Evolutionary conservation across 1,139 yeast genomes (phyloP).

Genomic region (Spathaspora jeffriesii): DNA sequence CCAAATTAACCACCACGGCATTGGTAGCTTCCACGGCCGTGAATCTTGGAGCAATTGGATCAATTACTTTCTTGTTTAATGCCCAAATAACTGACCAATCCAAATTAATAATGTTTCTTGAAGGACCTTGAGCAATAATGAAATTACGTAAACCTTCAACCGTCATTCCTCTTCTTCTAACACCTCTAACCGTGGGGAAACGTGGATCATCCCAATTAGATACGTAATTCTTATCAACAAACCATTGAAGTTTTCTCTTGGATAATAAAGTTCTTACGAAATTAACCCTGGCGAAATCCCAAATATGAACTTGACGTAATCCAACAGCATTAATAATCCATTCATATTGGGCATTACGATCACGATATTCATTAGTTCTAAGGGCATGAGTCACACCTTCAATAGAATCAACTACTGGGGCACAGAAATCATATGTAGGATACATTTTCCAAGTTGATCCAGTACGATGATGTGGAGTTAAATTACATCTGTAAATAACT

Average conservation of each 20-base stretch:
- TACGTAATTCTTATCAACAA: slow-evolving; percentile 87
- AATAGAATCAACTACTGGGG: slow-evolving; percentile 88
- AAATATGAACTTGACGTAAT: slow-evolving; percentile 88
- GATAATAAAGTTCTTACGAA: slow-evolving; percentile 92
- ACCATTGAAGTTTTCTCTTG: slow-evolving; percentile 98
- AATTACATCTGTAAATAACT: slow-evolving; percentile 92
- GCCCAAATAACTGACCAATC: slow-evolving; percentile 99
- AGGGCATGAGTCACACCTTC: slow-evolving; percentile 98
- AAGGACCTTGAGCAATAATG: slow-evolving; percentile 94
- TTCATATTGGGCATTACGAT: slow-evolving; percentile 95
- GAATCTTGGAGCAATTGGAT: slow-evolving; percentile 95
- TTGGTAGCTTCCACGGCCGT: slow-evolving; percentile 69
- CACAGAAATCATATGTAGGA: slow-evolving; percentile 98
- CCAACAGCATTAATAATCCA: slow-evolving; percentile 86
- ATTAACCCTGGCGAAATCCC: slow-evolving; percentile 98
- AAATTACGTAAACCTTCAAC: slow-evolving; percentile 95
- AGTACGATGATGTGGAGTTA: slow-evolving; percentile 97
- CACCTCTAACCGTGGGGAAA: slow-evolving; percentile 99
- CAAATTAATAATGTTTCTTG: slow-evolving; percentile 90
- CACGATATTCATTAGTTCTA: slow-evolving; percentile 97
- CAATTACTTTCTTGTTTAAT: slow-evolving; percentile 92
- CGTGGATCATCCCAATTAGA: slow-evolving; percentile 98
- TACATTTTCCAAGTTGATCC: slow-evolving; percentile 91
- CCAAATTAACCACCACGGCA: slow-evolving; percentile 67
- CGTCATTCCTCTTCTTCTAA: slow-evolving; percentile 99